Base-by-base conservation (phyloP, 2,329 filamentous ascomycete genomes). In the Chaetomium olivaceum region DNA sequence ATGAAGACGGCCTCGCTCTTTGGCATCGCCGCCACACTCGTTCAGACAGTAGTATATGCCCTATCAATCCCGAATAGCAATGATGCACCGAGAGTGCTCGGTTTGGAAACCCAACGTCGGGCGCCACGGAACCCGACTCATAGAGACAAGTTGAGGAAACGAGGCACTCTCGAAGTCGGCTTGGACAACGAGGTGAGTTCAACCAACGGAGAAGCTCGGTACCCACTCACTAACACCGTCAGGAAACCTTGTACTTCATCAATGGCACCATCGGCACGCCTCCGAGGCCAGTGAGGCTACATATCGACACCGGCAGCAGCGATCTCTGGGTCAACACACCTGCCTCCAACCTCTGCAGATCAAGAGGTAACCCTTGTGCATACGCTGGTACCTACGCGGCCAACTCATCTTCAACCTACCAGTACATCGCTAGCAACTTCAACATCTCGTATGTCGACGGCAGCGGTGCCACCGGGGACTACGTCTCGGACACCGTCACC, bases 381-480 rank as follows among this genome's bases (percentile, higher is more conserved):
- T 78, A 77, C 21, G 84, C 86, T 0, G 91, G 91, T 16, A 87
- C 87, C 1, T 96, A 93, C 76, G 76, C 79, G 52, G 84, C 90
- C 50, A 89, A 91, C 74, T 77, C 81, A 0, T 96, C 92, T 0
- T 92, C 90, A 1, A 91, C 92, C 2, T 94, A 93, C 77, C 73
- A 83, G 39, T 92, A 89, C 74, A 77, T 96, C 62, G 88, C 87
- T 68, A 88, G 85, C 73, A 82, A 87, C 67, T 97, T 97, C 80
- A 93, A 94, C 78, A 96, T 97, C 69, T 88, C 88, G 1, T 97
- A 97, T 71, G 89, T 91, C 50, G 93, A 97, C 77, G 91, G 91
- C 55, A 91, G 91, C 0, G 87, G 88, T 5, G 91, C 92, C 0
- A 76, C 80, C 1, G 93, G 93, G 39, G 91, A 95, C 77, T 97